Evolutionary conservation across 495 filamentous ascomycete genomes (phyloP).

Genomic region (Penicillium salamii): DNA sequence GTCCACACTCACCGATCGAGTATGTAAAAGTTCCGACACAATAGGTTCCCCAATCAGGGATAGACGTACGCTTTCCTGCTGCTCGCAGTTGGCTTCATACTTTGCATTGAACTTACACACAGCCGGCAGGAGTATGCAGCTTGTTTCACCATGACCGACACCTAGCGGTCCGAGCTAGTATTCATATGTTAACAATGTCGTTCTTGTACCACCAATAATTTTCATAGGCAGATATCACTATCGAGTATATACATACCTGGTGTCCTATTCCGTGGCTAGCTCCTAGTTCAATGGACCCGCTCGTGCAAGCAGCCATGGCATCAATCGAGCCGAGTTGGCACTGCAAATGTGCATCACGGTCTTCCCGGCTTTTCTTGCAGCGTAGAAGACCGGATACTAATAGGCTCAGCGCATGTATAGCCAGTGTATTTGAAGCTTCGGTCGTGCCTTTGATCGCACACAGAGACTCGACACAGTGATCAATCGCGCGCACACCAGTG

Average conservation of each 20-base stretch:
- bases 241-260: slow-evolving; percentile 37
- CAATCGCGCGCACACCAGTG: slow-evolving; percentile 59
- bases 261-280: slow-evolving; percentile 67
- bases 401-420: slow-evolving; percentile 42
- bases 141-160: slow-evolving; percentile 65
- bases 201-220: too few relatives aligned
- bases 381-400: slow-evolving; percentile 52
- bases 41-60: slow-evolving; percentile 47
- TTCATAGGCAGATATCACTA: not conserved
- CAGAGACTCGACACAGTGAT: slow-evolving; percentile 62
- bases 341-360: slow-evolving; percentile 46
- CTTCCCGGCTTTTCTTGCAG: slow-evolving; percentile 42
- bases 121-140: slow-evolving; percentile 59
- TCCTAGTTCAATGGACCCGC: slow-evolving; percentile 47
- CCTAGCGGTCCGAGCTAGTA: slow-evolving; percentile 57
- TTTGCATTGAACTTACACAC: slow-evolving; percentile 59
- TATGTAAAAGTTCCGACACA: slow-evolving; percentile 41
- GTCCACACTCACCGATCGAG: slow-evolving; percentile 30
- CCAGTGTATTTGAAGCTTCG: slow-evolving; percentile 36
- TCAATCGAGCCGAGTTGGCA: slow-evolving; percentile 55
- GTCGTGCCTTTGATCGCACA: slow-evolving; percentile 43
- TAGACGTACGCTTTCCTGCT: slow-evolving; percentile 46
- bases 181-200: too few relatives aligned
- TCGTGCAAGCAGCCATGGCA: slow-evolving; percentile 51
- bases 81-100: slow-evolving; percentile 41